Evolutionary conservation across 2,329 filamentous ascomycete species (phyloP).

Genomic region (Colletotrichum ledebouriae): DNA sequence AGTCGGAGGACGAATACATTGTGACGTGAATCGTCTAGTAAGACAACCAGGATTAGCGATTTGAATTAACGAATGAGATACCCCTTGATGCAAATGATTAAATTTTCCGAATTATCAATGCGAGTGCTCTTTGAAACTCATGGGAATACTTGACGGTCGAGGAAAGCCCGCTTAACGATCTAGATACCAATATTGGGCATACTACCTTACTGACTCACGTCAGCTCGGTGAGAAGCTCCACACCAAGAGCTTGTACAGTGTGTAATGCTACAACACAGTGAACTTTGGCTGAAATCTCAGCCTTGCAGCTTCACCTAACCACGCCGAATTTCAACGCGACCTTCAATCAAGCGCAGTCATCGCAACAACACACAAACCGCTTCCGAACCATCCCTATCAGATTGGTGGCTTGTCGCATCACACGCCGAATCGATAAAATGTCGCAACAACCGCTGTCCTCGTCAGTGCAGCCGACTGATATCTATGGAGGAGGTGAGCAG

Average conservation of each 20-base stretch:
- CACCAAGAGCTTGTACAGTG: conserved; percentile 41
- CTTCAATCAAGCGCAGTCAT: conserved; percentile 31
- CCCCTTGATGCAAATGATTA: not conserved
- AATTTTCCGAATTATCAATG: too few relatives aligned
- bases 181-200: too few relatives aligned
- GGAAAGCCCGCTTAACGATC: too few relatives aligned
- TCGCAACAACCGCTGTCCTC: conserved; percentile 69
- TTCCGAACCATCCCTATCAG: conserved; percentile 24
- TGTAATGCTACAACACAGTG: conserved; percentile 35
- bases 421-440: conserved; percentile 55
- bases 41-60: not conserved
- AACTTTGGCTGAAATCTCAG: conserved; percentile 41
- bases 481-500: conserved; percentile 71
- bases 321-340: conserved; percentile 40
- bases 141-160: too few relatives aligned
- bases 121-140: accelerated
- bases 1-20: conserved; percentile 44
- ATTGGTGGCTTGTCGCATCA: conserved; percentile 29
- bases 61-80: conserved; percentile 1
- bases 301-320: conserved; percentile 42
- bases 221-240: conserved; percentile 30
- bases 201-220: too few relatives aligned
- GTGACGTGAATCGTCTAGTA: conserved; percentile 17
- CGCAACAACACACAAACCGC: conserved; percentile 30
- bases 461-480: conserved; percentile 70